Evolutionary conservation across 768 basidiomycete genomes (phyloP).

Genomic region (Boletus vinaceobasis): DNA sequence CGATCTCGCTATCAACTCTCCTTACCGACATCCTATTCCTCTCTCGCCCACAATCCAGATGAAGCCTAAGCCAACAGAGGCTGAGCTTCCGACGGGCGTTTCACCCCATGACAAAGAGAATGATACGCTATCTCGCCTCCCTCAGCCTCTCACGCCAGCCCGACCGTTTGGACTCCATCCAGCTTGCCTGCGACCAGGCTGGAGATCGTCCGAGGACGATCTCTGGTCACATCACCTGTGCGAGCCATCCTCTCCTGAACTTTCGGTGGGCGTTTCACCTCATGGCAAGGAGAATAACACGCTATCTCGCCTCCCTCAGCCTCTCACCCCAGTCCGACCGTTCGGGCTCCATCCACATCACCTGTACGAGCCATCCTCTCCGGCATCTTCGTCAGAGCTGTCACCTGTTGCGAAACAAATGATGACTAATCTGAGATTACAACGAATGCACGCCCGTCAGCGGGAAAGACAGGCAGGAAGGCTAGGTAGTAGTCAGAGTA

Average conservation of each 20-base stretch:
- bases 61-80: neutral
- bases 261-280: slow-evolving; percentile 34
- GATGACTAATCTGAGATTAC: slow-evolving; percentile 59
- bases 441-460: slow-evolving; percentile 33
- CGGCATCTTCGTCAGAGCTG: slow-evolving; percentile 69
- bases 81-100: neutral
- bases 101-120: slow-evolving; percentile 22
- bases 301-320: slow-evolving; percentile 33
- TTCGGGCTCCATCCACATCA: slow-evolving; percentile 36
- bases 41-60: slow-evolving; percentile 3
- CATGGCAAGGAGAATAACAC: slow-evolving; percentile 24
- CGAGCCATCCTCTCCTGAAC: slow-evolving; percentile 56
- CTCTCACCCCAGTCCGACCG: slow-evolving; percentile 43
- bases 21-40: neutral
- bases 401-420: slow-evolving; percentile 65
- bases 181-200: too few relatives aligned
- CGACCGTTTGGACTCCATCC: slow-evolving; percentile 41
- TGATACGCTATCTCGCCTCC: slow-evolving; percentile 26
- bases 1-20: neutral
- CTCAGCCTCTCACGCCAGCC: slow-evolving; percentile 41
- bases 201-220: too few relatives aligned
- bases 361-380: slow-evolving; percentile 44
- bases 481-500: slow-evolving; percentile 31
- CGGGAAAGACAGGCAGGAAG: slow-evolving; percentile 31
- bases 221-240: slow-evolving; percentile 24